Conservation (phyloP, 2,329 filamentous ascomycete species). For the Fonsecaea erecta region DNA sequence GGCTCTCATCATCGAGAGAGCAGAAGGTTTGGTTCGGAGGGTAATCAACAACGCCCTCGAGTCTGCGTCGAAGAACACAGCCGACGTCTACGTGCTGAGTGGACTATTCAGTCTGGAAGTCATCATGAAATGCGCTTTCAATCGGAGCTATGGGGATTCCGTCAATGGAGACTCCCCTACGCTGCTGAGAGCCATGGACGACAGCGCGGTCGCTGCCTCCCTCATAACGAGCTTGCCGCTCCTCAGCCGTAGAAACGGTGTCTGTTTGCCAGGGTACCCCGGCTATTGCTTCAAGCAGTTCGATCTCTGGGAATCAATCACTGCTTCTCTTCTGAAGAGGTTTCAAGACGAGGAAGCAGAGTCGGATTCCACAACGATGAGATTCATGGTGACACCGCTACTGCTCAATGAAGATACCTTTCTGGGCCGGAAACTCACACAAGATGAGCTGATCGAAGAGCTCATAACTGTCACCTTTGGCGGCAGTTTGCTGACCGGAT, state of each 20-base stretch:
- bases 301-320: conserved; percentile 15
- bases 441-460: conserved; percentile 19
- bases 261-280: conserved; percentile 9
- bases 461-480: too few relatives aligned
- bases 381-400: conserved; percentile 20
- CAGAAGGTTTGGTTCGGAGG: too few relatives aligned
- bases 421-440: conserved; percentile 13
- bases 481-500: too few relatives aligned
- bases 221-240: neutral
- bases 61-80: neutral
- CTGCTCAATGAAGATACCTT: conserved; percentile 7
- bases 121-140: conserved; percentile 23
- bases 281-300: conserved; percentile 6
- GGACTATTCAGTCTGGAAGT: conserved; percentile 30
- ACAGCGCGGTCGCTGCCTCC: conserved; percentile 5
- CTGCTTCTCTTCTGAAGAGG: neutral
- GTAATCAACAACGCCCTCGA: too few relatives aligned
- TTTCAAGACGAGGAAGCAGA: conserved; percentile 1
- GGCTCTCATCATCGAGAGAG: too few relatives aligned
- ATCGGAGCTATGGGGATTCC: conserved; percentile 6
- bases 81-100: conserved; percentile 10
- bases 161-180: neutral
- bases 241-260: neutral
- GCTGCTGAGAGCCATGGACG: conserved; percentile 5
- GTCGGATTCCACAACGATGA: neutral